Conservation (phyloP, 169 alveolate genomes). For the Cryptosporidium xiaoi region DNA sequence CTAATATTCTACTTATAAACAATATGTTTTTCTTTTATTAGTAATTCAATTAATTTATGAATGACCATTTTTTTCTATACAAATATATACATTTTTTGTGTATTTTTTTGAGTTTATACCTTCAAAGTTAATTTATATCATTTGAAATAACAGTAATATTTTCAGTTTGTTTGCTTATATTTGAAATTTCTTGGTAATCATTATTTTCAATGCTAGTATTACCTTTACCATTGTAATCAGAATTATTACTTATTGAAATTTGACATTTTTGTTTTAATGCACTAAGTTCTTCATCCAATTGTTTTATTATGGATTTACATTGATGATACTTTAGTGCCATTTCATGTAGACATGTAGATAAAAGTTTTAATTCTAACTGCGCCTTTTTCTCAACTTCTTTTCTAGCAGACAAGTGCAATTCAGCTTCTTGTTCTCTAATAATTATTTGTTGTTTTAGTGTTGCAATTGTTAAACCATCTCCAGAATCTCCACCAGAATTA, state of each 20-base stretch:
- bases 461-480: slow-evolving; percentile 18
- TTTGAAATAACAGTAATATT: neutral
- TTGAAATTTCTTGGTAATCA: neutral
- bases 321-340: slow-evolving; percentile 73
- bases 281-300: slow-evolving; percentile 68
- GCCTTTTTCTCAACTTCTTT: slow-evolving; percentile 58
- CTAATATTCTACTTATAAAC: too few species aligned
- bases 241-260: slow-evolving; percentile 38
- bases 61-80: too few species aligned
- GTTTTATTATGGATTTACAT: slow-evolving; percentile 64
- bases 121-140: neutral
- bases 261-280: slow-evolving; percentile 64
- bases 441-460: slow-evolving; percentile 64
- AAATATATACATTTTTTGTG: too few species aligned
- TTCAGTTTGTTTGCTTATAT: neutral
- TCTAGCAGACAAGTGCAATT: slow-evolving; percentile 53
- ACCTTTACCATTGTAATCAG: neutral
- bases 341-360: slow-evolving; percentile 73
- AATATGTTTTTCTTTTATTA: too few species aligned
- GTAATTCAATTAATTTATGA: too few species aligned
- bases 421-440: slow-evolving; percentile 73
- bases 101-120: neutral
- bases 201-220: neutral
- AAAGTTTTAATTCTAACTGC: slow-evolving; percentile 48
- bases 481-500: neutral